Evolutionary conservation across 169 alveolate species (phyloP).

Genomic region (Miamiensis avidus): DNA sequence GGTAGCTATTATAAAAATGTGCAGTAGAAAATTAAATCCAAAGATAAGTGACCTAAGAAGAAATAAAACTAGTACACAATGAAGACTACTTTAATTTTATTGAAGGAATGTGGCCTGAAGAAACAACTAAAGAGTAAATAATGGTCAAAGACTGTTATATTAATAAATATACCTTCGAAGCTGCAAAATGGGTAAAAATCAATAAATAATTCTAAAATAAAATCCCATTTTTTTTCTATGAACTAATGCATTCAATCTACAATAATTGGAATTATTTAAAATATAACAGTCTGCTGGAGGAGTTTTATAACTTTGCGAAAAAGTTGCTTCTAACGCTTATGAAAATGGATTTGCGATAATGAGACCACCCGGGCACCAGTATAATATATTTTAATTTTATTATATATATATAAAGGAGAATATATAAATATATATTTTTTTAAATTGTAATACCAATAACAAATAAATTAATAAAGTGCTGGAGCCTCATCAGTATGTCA

Average conservation of each 20-base stretch:
- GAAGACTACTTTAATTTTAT: conserved; percentile 10
- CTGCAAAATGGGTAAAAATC: neutral
- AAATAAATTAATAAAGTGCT: neutral
- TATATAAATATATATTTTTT: no score
- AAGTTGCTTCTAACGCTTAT: neutral
- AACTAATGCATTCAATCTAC: no score
- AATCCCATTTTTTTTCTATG: no score
- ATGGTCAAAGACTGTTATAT: conserved; percentile 9
- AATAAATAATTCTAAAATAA: no score
- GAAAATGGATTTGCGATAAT: no score
- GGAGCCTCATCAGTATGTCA: conserved; percentile 24
- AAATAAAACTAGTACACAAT: neutral
- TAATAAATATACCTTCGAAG: neutral
- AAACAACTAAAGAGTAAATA: conserved; percentile 12
- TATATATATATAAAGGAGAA: neutral
- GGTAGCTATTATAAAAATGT: neutral
- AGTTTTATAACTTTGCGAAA: neutral
- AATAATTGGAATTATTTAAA: no score
- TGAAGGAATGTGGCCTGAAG: conserved; percentile 28
- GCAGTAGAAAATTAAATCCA: neutral
- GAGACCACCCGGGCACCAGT: neutral
- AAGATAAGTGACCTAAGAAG: no score
- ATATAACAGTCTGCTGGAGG: neutral
- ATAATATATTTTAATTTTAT: no score
- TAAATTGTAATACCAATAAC: no score